phyloP scores from a whole-genome alignment of 192 early-diverging fungal species.

The Coemansia sp. region DNA sequence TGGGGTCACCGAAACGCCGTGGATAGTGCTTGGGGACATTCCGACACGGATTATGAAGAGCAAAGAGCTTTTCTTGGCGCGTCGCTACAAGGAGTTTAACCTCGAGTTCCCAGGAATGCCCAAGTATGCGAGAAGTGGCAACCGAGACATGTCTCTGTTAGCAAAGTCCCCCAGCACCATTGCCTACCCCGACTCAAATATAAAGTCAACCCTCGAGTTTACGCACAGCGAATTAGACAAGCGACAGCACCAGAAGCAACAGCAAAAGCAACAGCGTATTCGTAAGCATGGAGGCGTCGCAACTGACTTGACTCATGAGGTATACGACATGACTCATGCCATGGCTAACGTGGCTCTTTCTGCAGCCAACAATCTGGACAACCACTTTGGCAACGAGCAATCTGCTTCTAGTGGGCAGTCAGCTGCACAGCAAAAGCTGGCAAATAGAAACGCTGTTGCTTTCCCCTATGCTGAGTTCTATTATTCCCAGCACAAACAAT shows the following conservation, averaged over 20 bases:
- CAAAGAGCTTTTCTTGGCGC: conserved; percentile 53
- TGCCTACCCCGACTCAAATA: neutral
- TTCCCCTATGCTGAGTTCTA: conserved; percentile 29
- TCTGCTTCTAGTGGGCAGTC: conserved; percentile 25
- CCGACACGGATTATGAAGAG: conserved; percentile 56
- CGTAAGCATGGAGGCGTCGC: conserved; percentile 18
- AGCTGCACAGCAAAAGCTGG: conserved; percentile 3
- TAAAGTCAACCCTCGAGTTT: neutral
- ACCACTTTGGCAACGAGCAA: conserved; percentile 30
- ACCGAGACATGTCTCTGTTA: neutral
- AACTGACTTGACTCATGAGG: conserved; percentile 20
- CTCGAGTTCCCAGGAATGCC: conserved; percentile 42
- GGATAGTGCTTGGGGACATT: conserved; percentile 55
- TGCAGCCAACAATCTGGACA: conserved; percentile 31
- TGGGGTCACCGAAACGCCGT: conserved; percentile 54
- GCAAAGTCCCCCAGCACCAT: neutral
- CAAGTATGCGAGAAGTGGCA: conserved; percentile 14
- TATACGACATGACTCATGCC: conserved; percentile 30
- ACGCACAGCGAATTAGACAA: neutral
- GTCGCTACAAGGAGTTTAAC: conserved; percentile 53
- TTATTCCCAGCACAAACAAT: conserved; percentile 1
- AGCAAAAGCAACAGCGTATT: conserved; percentile 26
- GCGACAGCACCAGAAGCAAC: conserved; percentile 8
- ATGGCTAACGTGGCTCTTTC: conserved; percentile 31
- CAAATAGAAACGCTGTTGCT: conserved; percentile 6